These are phyloP conservation scores for Endoconidiophora laricicola DNA, from an alignment of 2,329 filamentous ascomycete species.

Conservation along the genomic window DNA sequence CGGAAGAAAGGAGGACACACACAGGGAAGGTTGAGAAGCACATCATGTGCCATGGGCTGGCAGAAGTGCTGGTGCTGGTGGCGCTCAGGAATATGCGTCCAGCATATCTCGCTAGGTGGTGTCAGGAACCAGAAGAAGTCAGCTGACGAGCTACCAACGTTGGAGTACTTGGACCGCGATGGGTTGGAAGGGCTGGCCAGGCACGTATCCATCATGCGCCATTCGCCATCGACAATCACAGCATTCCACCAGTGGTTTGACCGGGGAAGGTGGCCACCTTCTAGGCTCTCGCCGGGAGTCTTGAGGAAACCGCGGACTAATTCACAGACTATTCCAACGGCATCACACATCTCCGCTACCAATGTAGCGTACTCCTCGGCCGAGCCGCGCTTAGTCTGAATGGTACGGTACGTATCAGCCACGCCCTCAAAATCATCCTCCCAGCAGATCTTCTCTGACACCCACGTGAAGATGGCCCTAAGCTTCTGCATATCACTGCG, in stretches of 20 bases:
- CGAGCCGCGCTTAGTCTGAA: conserved; percentile 69
- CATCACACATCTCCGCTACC: conserved; percentile 83
- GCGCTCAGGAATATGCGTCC: conserved; percentile 82
- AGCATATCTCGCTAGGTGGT: conserved; percentile 76
- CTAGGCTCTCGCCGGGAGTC: conserved; percentile 64
- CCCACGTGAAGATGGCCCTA: conserved; percentile 93
- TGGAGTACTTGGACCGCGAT: conserved; percentile 60
- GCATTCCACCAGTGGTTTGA: conserved; percentile 98
- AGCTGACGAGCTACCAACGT: conserved; percentile 48
- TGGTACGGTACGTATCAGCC: conserved; percentile 65
- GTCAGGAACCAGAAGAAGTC: conserved; percentile 92
- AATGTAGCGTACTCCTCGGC: conserved; percentile 79
- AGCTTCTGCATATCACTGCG: conserved; percentile 84
- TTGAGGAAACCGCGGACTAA: conserved; percentile 84
- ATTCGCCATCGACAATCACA: conserved; percentile 81
- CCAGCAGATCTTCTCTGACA: conserved; percentile 87
- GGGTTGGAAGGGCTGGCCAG: conserved; percentile 85
- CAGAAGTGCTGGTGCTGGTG: conserved; percentile 86
- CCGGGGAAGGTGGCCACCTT: conserved; percentile 65
- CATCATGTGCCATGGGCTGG: conserved; percentile 69
- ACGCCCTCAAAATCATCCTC: conserved; percentile 86
- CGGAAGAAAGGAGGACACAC: conserved; percentile 81
- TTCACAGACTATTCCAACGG: conserved; percentile 76
- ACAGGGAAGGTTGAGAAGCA: conserved; percentile 71
- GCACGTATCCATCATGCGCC: conserved; percentile 91